Evolutionary conservation across 2,329 filamentous ascomycete genomes (phyloP).

Genomic region (Penicillium sp.): DNA sequence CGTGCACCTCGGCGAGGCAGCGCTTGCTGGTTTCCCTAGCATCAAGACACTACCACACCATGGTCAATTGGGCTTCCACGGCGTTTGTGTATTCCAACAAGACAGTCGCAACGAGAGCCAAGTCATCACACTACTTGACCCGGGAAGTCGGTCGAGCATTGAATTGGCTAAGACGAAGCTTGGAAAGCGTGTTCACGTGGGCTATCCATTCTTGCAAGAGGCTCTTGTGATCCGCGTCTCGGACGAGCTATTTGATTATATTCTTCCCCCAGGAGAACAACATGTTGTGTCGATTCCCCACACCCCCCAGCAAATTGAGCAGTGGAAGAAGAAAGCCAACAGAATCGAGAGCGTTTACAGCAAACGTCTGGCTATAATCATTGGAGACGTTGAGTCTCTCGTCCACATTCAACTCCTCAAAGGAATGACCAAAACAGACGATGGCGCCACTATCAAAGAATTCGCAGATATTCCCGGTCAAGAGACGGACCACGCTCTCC

Average conservation of each 20-base stretch:
- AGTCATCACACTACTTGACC: slow-evolving; percentile 78
- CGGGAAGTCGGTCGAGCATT: slow-evolving; percentile 67
- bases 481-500: slow-evolving; percentile 86
- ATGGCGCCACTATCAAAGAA: slow-evolving; percentile 88
- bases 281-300: slow-evolving; percentile 70
- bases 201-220: slow-evolving; percentile 93
- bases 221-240: slow-evolving; percentile 85
- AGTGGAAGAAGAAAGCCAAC: slow-evolving; percentile 80
- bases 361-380: slow-evolving; percentile 84
- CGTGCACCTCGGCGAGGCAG: slow-evolving; percentile 74
- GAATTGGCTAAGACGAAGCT: slow-evolving; percentile 75
- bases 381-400: slow-evolving; percentile 82
- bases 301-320: slow-evolving; percentile 70
- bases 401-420: slow-evolving; percentile 93
- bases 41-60: slow-evolving; percentile 81
- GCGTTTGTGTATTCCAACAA: slow-evolving; percentile 90
- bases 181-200: slow-evolving; percentile 82
- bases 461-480: slow-evolving; percentile 82
- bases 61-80: slow-evolving; percentile 79
- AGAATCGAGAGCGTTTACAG: slow-evolving; percentile 85
- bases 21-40: slow-evolving; percentile 91
- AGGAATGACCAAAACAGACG: slow-evolving; percentile 84
- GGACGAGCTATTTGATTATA: slow-evolving; percentile 90
- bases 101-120: slow-evolving; percentile 97
- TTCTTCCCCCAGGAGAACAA: slow-evolving; percentile 63